Conservation (phyloP, 106 monocot genomes). For the Alisma plantagoaquatica region DNA sequence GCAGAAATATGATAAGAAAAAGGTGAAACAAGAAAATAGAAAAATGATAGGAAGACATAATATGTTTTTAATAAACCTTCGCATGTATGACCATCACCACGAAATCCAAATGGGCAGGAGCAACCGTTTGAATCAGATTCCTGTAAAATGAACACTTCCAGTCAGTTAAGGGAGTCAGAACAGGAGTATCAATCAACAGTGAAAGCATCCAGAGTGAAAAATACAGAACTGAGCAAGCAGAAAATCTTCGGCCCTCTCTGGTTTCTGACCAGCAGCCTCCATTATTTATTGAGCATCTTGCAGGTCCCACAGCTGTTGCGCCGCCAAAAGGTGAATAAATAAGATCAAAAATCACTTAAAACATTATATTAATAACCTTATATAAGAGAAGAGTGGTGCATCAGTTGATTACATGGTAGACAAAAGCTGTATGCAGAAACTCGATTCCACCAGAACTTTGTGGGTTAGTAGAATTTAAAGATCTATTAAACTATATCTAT, state of each 20-base stretch:
- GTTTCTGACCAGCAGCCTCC: conserved; percentile 86
- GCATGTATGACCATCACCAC: conserved; percentile 61
- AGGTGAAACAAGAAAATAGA: not conserved
- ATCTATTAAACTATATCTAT: not conserved
- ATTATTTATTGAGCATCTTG: conserved; percentile 56
- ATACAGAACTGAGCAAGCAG: conserved; percentile 71
- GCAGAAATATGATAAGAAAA: not conserved
- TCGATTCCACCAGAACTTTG: not conserved
- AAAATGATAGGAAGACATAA: not conserved
- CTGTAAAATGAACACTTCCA: too few relatives aligned
- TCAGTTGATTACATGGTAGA: too few relatives aligned
- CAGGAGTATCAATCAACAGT: too few relatives aligned
- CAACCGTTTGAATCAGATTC: conserved; percentile 48
- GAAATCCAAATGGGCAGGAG: conserved; percentile 70
- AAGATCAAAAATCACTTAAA: too few relatives aligned
- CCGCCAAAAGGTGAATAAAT: not conserved
- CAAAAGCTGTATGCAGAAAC: not conserved
- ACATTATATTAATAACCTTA: too few relatives aligned
- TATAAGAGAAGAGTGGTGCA: too few relatives aligned
- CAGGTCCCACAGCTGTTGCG: conserved; percentile 79
- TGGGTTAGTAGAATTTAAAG: not conserved
- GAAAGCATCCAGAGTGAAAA: not conserved
- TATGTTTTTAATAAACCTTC: conserved; percentile 34
- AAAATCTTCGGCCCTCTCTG: conserved; percentile 29
- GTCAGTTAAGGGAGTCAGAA: too few relatives aligned